Base-by-base conservation (phyloP, 306 rosid species). In the Vigna nakashimae region DNA sequence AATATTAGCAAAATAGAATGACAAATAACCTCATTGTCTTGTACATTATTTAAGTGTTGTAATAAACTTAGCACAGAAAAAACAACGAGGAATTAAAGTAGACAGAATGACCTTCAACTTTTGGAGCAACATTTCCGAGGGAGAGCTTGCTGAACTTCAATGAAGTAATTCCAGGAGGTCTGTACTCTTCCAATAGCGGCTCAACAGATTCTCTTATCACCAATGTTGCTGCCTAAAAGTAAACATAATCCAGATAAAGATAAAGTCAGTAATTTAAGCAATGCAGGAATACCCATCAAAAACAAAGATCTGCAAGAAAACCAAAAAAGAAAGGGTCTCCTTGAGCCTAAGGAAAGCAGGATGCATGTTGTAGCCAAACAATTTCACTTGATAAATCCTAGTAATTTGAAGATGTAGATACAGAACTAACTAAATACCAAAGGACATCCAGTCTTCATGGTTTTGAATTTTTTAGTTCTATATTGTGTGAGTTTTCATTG, bases 81-180 rank as follows among this genome's bases (percentile, higher is more conserved):
- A 58, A 65, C 28, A 12, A 38, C 32, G 49, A 60, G 2, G 30
- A 64, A 71, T 43, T 64, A 14, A 36, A 57, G 55, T 65, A 65
- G 57, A 79, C 48, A 36, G 67, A 73, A 52, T 79, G 2, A 94
- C 98, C 98, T 89, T 94, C 98, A 72, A 92, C 86, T 84, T 92
- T 94, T 59, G 98, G 98, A 53, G 98, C 91, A 9, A 94, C 98
- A 64, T 56, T 88, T 74, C 98, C 97, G 49, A 94, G 98, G 50
- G 93, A 92, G 76, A 94, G 83, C 81, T 92, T 94, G 87, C 89
- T 90, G 83, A 94, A 94, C 87, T 94, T 94, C 76, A 94, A 80
- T 7, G 98, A 89, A 40, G 97, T 88, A 86, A 94, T 94, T 66
- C 98, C 98, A 0, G 97, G 10, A 69, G 98, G 97, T 67, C 93